These are phyloP conservation scores for Retiboletus flavoniger DNA, from an alignment of 1,284 basidiomycete species.

Conservation along the genomic window DNA sequence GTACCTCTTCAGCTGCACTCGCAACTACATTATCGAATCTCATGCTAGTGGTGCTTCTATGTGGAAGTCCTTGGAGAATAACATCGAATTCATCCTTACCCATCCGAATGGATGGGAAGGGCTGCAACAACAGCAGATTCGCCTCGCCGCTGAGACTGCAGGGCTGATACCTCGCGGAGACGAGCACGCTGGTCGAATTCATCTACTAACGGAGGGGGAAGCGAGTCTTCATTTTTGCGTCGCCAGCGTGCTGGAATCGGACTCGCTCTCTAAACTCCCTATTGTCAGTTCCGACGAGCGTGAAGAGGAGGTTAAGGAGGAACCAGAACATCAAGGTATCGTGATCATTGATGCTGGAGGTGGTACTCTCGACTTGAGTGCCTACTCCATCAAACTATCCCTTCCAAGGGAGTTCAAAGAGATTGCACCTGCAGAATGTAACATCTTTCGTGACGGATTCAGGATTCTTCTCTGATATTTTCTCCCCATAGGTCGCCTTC, in stretches of 20 bases:
- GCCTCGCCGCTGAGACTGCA: constrained; percentile 34
- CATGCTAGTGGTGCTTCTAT: constrained; percentile 41
- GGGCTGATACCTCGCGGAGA: constrained; percentile 28
- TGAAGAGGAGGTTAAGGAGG: constrained; percentile 16
- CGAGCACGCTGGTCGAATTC: constrained; percentile 34
- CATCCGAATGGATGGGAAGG: constrained; percentile 50
- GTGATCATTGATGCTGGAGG: constrained; percentile 54
- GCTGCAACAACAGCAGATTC: constrained; percentile 38
- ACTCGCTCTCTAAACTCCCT: constrained; percentile 19
- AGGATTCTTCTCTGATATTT: background rate
- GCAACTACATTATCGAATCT: constrained; percentile 46
- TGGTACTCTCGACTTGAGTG: constrained; percentile 56
- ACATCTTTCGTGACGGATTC: background rate
- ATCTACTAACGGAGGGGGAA: constrained; percentile 50
- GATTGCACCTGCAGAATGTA: constrained; percentile 41
- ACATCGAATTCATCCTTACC: constrained; percentile 38
- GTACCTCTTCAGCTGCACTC: constrained; percentile 48
- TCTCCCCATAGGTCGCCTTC: constrained; percentile 28
- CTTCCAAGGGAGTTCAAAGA: constrained; percentile 36
- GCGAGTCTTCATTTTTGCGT: constrained; percentile 50
- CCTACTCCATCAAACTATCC: constrained; percentile 39
- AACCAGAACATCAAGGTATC: constrained; percentile 37
- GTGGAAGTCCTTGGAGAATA: constrained; percentile 36
- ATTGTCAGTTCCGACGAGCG: constrained; percentile 11
- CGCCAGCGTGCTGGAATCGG: constrained; percentile 33